Evolutionary conservation across 192 early-diverging fungal species (phyloP).

Genomic region (Linnemannia schmuckeri): DNA sequence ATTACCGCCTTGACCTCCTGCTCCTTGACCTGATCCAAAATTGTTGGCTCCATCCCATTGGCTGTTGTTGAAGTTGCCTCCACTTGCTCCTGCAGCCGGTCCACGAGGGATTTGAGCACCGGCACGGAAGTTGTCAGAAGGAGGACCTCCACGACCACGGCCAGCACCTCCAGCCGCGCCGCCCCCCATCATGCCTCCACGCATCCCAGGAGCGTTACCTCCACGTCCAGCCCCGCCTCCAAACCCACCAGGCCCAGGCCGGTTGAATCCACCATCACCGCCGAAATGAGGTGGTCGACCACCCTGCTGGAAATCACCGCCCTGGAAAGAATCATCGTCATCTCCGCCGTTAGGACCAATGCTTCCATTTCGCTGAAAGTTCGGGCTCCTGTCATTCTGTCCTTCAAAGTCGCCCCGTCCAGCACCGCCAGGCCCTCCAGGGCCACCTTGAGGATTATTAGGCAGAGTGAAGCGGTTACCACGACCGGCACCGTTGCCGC

Average conservation of each 20-base stretch:
- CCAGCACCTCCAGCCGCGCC: slow-evolving; percentile 6
- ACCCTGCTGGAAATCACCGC: slow-evolving; percentile 28
- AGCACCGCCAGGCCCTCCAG: slow-evolving; percentile 28
- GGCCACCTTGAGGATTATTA: slow-evolving; percentile 19
- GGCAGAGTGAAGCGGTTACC: slow-evolving; percentile 32
- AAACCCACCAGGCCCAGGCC: slow-evolving; percentile 14
- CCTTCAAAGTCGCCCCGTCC: slow-evolving; percentile 12
- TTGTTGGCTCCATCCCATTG: slow-evolving; percentile 38
- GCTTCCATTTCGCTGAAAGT: slow-evolving; percentile 35
- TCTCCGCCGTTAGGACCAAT: slow-evolving; percentile 5
- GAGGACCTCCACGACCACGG: slow-evolving; percentile 32
- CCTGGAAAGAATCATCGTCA: background rate
- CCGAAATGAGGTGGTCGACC: slow-evolving; percentile 20
- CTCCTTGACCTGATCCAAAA: background rate
- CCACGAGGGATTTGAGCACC: slow-evolving; percentile 19
- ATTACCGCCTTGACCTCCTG: slow-evolving; percentile 13
- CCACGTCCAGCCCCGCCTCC: slow-evolving; percentile 40
- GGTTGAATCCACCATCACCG: slow-evolving; percentile 13
- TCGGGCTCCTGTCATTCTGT: slow-evolving; percentile 37
- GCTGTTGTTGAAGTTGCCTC: slow-evolving; percentile 26
- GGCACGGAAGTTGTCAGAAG: slow-evolving; percentile 21
- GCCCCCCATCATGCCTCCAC: slow-evolving; percentile 23
- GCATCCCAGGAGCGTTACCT: slow-evolving; percentile 25
- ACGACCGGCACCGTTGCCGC: slow-evolving; percentile 46
- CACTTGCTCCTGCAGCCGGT: slow-evolving; percentile 9